phyloP scores from a whole-genome alignment of 2,329 filamentous ascomycete genomes.

The Ceratocystis alfenasii region DNA sequence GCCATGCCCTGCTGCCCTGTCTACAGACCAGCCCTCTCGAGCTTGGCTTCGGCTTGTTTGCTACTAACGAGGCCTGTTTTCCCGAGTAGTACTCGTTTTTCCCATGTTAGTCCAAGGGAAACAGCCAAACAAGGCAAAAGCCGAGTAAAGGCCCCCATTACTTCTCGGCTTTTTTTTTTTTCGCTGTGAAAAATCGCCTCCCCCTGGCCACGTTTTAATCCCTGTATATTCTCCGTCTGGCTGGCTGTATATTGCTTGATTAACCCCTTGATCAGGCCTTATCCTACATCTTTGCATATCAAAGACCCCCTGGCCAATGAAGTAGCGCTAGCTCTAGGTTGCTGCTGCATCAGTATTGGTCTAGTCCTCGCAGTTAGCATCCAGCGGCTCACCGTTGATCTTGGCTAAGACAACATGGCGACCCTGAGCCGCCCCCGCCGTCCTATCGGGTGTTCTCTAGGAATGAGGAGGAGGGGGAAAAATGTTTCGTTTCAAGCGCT shows the following conservation, averaged over 20 bases:
- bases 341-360: not conserved
- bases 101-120: not conserved
- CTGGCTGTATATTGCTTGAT: not conserved
- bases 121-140: not conserved
- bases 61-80: no score
- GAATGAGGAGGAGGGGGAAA: not conserved
- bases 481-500: constrained; percentile 5
- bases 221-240: not conserved
- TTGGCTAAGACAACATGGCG: not conserved
- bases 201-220: not conserved
- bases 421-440: not conserved
- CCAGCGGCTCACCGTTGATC: not conserved
- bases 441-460: not conserved
- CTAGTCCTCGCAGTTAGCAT: not conserved
- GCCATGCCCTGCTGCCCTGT: no score
- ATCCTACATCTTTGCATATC: not conserved
- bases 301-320: not conserved
- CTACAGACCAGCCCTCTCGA: not conserved
- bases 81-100: no score
- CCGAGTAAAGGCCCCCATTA: not conserved
- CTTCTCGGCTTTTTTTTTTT: not conserved
- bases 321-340: not conserved
- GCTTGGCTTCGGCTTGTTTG: not conserved
- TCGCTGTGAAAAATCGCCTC: not conserved
- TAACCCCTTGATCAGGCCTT: not conserved